phyloP scores from a whole-genome alignment of 306 rosid genomes.

The Inga leiocalycina region DNA sequence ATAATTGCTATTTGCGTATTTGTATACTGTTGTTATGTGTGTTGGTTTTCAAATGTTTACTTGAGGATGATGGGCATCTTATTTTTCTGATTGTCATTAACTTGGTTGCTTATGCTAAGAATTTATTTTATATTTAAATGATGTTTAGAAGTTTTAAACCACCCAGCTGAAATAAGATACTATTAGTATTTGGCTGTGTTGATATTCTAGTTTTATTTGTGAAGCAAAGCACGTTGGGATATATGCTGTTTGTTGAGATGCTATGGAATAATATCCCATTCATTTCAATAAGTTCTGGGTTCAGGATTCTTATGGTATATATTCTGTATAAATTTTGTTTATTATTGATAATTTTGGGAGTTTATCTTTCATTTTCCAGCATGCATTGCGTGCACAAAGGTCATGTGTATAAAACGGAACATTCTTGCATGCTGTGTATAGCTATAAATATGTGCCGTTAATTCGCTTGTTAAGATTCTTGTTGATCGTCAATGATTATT shows the following conservation, averaged over 20 bases:
- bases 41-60: slow-evolving; percentile 22
- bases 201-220: slow-evolving; percentile 19
- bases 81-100: background rate
- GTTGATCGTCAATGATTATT: slow-evolving; percentile 16
- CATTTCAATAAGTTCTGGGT: background rate
- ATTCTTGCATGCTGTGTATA: background rate
- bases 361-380: slow-evolving; percentile 3
- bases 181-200: background rate
- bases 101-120: background rate
- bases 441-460: background rate
- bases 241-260: background rate
- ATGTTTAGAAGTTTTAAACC: background rate
- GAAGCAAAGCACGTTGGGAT: background rate
- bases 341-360: background rate
- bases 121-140: background rate
- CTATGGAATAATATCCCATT: background rate
- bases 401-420: background rate
- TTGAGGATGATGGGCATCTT: slow-evolving; percentile 9
- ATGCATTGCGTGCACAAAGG: background rate
- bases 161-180: slow-evolving; percentile 7
- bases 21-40: slow-evolving; percentile 15
- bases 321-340: background rate
- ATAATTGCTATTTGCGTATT: slow-evolving; percentile 17
- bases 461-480: background rate
- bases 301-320: background rate